Base-by-base conservation (phyloP, 129 eudicot genomes). In the Mikania micrantha region DNA sequence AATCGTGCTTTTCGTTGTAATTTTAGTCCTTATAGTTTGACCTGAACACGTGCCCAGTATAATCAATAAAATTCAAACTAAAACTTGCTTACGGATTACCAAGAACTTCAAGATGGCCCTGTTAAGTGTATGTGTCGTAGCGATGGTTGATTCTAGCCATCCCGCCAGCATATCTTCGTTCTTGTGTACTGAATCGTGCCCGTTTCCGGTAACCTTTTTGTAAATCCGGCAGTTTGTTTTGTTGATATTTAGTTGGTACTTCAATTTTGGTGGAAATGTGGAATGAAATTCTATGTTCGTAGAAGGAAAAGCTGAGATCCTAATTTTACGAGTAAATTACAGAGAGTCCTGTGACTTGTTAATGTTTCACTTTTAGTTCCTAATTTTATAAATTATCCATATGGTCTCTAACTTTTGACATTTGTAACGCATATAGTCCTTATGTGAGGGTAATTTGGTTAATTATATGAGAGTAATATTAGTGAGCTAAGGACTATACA, bases 1-100 rank as follows among this genome's bases (percentile, higher is more conserved):
- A 70, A 80, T 80, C 62, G 79, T 78, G 53, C 78, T 88, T 45
- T 79, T 88, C 35, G 81, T 88, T 12, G 83, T 88, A 74, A 69
- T 88, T 47, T 61, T 85, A 39, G 70, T 85, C 41, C 80, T 83
- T 20, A 80, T 60, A 35, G 81, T 63, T 50, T 86, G 78, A 76
- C 57, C 35, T 10, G 11, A 40, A 47, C 31, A n/a, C 15, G 20
- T 42, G 44, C 67, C 25, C 22, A 44, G 12, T 20, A 76, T 60
- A 68, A 70, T 39, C 60, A 76, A 76, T 17, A 12, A n/a, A n/a
- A n/a, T n/a, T 25, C 47, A 28, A 60, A 50, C 15, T 38, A 28
- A 60, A 50, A 15, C 38, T 12, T 67, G 29, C 61, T 72, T 25
- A 32, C 13, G 49, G 61, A 20, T 32, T 3, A 29, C 22, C 17